Evolutionary conservation across 2,329 filamentous ascomycete species (phyloP), one percentile per base, ranked within the genome.

Genomic region (Fonsecaea monophora): DNA sequence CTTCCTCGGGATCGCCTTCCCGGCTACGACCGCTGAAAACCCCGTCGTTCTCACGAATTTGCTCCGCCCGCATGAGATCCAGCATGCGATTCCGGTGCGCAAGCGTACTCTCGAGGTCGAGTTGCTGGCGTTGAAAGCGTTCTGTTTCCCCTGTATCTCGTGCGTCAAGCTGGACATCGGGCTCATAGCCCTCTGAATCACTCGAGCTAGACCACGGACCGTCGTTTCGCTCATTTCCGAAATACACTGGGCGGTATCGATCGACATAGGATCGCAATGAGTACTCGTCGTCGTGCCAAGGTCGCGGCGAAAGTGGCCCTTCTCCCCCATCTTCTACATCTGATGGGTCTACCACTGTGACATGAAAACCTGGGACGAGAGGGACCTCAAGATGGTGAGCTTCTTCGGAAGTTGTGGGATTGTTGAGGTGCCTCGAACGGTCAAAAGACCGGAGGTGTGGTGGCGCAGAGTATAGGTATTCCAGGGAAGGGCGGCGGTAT

Each of bases 401-500:
- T 30, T 63, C 64, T 21, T 64, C 66, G 18, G 35, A 21, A 21
- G 38, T 25, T 30, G 64, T 56, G 32, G 67, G 30, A 72, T 75
- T 54, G 75, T 72, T 57, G 12, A 65, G 65, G 42, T 70, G 65
- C 34, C 66, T 64, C 21, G 68, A 60, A 34, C 71, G 70, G 60
- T 78, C 76, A 6, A 78, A 68, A 1, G 75, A 75, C 60, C 74
- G 76, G 9, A 78, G 72, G 2, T 78, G 78, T 54, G 78, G 73
- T 53, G 78, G 76, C 58, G 74, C 74, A 32, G 76, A 73, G 68
- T 75, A 77, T 40, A 80, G 65, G 54, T 81, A 81, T 69, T 80
- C 78, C 35, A 79, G 74, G 5, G 79, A 81, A 34, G 78, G 78
- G 25, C 75, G 78, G 25, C 75, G 76, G 62, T 59, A 73, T 72